Evolutionary conservation across 2,329 filamentous ascomycete genomes (phyloP).

Genomic region (Zasmidium citrigriseum): DNA sequence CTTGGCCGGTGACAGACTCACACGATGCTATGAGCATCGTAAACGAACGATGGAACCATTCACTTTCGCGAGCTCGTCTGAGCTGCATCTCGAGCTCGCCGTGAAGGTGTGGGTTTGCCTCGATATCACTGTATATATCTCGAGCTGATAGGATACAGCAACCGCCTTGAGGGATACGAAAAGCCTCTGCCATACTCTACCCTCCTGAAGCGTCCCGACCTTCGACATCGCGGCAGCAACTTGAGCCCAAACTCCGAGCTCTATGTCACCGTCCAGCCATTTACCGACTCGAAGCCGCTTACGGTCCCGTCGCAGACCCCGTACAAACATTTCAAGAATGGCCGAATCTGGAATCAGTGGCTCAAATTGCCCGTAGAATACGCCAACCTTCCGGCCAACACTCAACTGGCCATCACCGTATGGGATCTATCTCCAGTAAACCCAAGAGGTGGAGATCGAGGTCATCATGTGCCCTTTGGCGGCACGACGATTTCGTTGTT

Average conservation of each 20-base stretch:
- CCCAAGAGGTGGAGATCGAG: conserved; percentile 66
- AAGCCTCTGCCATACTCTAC: conserved; percentile 74
- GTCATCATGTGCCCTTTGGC: conserved; percentile 86
- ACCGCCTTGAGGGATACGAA: conserved; percentile 76
- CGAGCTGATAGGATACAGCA: conserved; percentile 41
- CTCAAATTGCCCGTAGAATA: conserved; percentile 83
- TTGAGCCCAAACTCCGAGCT: conserved; percentile 82
- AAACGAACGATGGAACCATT: conserved; percentile 77
- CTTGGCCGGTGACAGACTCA: background rate
- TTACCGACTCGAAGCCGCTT: conserved; percentile 92
- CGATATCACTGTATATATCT: background rate
- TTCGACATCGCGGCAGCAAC: conserved; percentile 86
- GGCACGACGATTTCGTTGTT: conserved; percentile 93
- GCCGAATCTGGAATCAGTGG: conserved; percentile 89
- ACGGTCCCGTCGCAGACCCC: conserved; percentile 90
- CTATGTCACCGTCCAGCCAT: conserved; percentile 89
- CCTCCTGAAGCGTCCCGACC: conserved; percentile 73
- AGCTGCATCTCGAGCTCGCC: conserved; percentile 71
- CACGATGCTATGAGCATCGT: background rate
- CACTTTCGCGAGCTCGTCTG: conserved; percentile 88
- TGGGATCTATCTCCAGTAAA: conserved; percentile 91
- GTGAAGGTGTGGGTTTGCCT: conserved; percentile 60
- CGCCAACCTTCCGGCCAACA: conserved; percentile 75
- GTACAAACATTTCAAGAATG: conserved; percentile 84
- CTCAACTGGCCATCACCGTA: conserved; percentile 85